These are phyloP conservation scores for Russula olivacea DNA, from an alignment of 768 basidiomycete genomes.

Conservation along the genomic window DNA sequence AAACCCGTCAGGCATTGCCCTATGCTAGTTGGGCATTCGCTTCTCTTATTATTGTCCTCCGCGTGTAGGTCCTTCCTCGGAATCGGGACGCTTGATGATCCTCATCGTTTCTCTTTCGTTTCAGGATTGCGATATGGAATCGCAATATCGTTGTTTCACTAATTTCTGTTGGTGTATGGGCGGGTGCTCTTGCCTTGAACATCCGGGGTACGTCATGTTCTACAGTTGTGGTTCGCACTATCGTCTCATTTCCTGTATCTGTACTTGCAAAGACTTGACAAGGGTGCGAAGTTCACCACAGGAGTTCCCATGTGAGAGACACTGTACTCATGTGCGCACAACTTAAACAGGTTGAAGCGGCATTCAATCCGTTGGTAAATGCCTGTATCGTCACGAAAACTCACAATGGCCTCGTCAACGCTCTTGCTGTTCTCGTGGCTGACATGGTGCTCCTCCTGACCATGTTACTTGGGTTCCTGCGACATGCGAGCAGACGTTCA, in stretches of 20 bases:
- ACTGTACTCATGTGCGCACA: background rate
- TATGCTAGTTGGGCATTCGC: slow-evolving; percentile 7
- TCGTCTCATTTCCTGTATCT: background rate
- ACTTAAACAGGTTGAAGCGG: background rate
- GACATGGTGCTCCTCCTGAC: background rate
- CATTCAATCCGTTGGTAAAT: background rate
- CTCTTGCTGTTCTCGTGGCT: background rate
- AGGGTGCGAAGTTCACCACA: background rate
- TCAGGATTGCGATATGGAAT: slow-evolving; percentile 12
- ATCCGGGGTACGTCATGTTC: slow-evolving; percentile 1
- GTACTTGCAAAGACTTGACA: slow-evolving; percentile 1
- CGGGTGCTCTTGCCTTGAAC: background rate
- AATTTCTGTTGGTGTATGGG: background rate
- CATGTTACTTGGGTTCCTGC: slow-evolving; percentile 6
- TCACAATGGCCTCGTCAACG: background rate
- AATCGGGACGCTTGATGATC: background rate
- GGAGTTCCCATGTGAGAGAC: background rate
- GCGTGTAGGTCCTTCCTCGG: background rate
- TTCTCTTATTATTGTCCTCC: background rate
- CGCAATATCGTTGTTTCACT: background rate
- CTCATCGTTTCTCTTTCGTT: background rate
- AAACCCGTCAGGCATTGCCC: background rate
- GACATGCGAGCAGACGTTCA: background rate
- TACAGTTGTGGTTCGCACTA: background rate
- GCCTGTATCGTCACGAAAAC: background rate